These are phyloP conservation scores for Penicillium hesseltinei DNA, from an alignment of 2,329 filamentous ascomycete genomes.

Conservation along the genomic window DNA sequence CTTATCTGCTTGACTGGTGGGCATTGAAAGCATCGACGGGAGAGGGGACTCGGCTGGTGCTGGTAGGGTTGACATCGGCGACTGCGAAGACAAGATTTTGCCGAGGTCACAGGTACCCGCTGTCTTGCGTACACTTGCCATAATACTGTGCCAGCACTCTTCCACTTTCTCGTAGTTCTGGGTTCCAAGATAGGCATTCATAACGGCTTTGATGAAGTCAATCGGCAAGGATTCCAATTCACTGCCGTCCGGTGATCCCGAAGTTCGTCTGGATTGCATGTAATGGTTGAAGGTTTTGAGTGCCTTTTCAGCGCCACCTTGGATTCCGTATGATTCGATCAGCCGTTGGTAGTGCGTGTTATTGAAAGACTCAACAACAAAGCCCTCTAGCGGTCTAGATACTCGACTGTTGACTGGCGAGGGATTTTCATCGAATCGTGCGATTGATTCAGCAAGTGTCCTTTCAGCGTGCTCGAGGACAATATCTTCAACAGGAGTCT, in stretches of 20 bases:
- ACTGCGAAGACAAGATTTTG: constrained; percentile 7
- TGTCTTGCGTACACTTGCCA: constrained; percentile 52
- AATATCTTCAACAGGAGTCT: constrained; percentile 13
- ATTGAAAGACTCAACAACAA: constrained; percentile 45
- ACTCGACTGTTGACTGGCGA: constrained; percentile 32
- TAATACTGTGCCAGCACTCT: constrained; percentile 64
- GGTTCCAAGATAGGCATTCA: constrained; percentile 63
- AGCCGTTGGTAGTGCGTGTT: constrained; percentile 55
- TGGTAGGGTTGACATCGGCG: background rate
- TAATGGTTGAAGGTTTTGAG: constrained; percentile 59
- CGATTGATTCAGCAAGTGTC: constrained; percentile 39
- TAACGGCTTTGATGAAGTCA: constrained; percentile 62
- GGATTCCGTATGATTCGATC: constrained; percentile 54
- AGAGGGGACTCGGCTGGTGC: background rate
- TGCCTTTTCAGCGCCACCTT: constrained; percentile 49
- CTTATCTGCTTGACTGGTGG: background rate
- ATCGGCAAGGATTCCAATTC: constrained; percentile 47
- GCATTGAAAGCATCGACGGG: background rate
- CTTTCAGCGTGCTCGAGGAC: constrained; percentile 37
- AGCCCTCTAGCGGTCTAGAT: constrained; percentile 30
- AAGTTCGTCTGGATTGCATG: constrained; percentile 19
- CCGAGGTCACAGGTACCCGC: constrained; percentile 37
- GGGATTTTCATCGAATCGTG: constrained; percentile 40
- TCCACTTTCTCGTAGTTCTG: constrained; percentile 60
- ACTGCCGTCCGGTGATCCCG: constrained; percentile 9